phyloP scores from a whole-genome alignment of 2,329 filamentous ascomycete genomes.

The Fusarium sp. region DNA sequence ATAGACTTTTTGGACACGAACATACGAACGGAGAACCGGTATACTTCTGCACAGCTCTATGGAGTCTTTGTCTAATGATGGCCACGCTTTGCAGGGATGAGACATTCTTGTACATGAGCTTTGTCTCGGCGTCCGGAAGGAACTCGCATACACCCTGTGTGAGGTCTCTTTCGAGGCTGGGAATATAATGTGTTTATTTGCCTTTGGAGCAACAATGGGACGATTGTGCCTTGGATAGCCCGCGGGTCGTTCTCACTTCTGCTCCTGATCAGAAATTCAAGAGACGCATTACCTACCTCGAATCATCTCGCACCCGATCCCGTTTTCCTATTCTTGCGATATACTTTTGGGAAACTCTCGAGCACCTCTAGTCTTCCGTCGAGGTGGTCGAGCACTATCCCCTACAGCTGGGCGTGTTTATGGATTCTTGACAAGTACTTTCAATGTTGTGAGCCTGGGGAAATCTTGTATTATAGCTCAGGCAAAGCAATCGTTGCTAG shows the following conservation, averaged over 20 bases:
- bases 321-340: slow-evolving; percentile 34
- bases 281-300: slow-evolving; percentile 41
- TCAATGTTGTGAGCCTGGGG: slow-evolving; percentile 41
- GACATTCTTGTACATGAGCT: slow-evolving; percentile 45
- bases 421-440: slow-evolving; percentile 48
- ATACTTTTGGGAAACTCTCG: slow-evolving; percentile 8
- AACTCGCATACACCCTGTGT: slow-evolving; percentile 41
- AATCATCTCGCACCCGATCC: slow-evolving; percentile 7
- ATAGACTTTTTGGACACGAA: slow-evolving; percentile 53
- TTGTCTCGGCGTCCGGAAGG: slow-evolving; percentile 45
- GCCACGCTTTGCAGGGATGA: slow-evolving; percentile 46
- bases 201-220: slow-evolving; percentile 39
- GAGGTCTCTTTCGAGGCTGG: slow-evolving; percentile 45
- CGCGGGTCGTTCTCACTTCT: slow-evolving; percentile 38
- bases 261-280: slow-evolving; percentile 22
- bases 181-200: slow-evolving; percentile 49
- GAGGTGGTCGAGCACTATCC: slow-evolving; percentile 3
- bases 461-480: slow-evolving; percentile 42
- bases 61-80: slow-evolving; percentile 48
- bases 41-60: slow-evolving; percentile 46
- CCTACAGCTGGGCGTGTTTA: slow-evolving; percentile 51
- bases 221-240: slow-evolving; percentile 42
- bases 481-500: slow-evolving; percentile 48
- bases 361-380: slow-evolving; percentile 4
- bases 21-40: slow-evolving; percentile 50